phyloP scores from a whole-genome alignment of 257 asterid genomes.

The Ehretia macrophylla region DNA sequence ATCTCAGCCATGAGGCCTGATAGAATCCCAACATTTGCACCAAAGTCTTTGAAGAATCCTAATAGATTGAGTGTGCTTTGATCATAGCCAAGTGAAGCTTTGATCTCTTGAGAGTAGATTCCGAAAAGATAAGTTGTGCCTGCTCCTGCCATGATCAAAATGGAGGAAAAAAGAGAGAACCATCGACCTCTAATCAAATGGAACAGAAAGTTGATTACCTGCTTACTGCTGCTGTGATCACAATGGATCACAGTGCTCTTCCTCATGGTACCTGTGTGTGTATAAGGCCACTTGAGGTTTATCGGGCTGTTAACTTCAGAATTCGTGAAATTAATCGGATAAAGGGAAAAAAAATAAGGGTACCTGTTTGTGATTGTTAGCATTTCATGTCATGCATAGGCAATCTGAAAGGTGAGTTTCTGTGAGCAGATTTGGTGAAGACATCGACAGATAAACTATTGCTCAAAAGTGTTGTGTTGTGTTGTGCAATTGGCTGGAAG shows the following conservation, averaged over 20 bases:
- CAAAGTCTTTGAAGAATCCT: slow-evolving; percentile 11
- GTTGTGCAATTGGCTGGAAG: too few species aligned
- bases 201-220: not conserved
- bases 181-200: slow-evolving; percentile 8
- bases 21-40: too few species aligned
- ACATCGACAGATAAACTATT: too few species aligned
- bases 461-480: too few species aligned
- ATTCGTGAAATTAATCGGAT: too few species aligned
- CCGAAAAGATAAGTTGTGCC: slow-evolving; percentile 15
- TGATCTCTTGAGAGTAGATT: slow-evolving; percentile 10
- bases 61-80: slow-evolving; percentile 13
- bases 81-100: slow-evolving; percentile 9
- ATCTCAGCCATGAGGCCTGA: slow-evolving; percentile 14
- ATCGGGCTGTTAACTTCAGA: too few species aligned
- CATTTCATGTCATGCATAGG: too few species aligned
- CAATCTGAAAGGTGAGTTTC: too few species aligned
- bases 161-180: slow-evolving; percentile 13
- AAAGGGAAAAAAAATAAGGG: too few species aligned
- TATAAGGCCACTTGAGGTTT: too few species aligned
- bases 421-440: too few species aligned
- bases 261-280: slow-evolving; percentile 14
- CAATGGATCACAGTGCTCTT: not conserved
- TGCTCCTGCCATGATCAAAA: slow-evolving; percentile 14
- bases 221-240: not conserved
- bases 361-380: too few species aligned